Evolutionary conservation across 164 flowering plant genomes (phyloP), one percentile per base, ranked within the genome.

Genomic region (Cinnamomum chago): DNA sequence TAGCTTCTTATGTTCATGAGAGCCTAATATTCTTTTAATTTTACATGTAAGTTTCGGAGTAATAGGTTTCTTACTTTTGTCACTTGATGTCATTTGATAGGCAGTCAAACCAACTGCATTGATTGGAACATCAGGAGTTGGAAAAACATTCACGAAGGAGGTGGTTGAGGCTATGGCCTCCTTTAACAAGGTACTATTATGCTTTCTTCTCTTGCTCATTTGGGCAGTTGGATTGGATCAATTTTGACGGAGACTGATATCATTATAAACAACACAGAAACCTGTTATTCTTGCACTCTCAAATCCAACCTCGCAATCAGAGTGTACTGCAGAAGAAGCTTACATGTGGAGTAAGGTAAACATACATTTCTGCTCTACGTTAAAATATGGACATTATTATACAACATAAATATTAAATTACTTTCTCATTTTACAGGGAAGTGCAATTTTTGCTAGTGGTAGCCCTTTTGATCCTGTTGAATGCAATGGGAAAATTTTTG

Each of bases 401-500:
- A 23, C 5, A 35, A 18, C 60, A 3, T 15, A 30, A 67, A 28
- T 20, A 3, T 65, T 27, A 67, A 20, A 28, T 23, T 11, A 4
- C 28, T 22, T 13, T 67, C 15, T 69, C 76, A 22, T 60, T 24
- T 70, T 67, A 14, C 79, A 95, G 99, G 99, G 98, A 3, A 89
- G 93, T 79, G 96, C 97, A 67, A 88, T 93, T 73, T 95, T 88
- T 81, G 94, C 96, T 13, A 93, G 97, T 75, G 99, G 98, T 71
- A 93, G 99, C 83, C 99, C 99, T 69, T 95, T 95, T 81, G 92
- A 90, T 80, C 96, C 96, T n/a, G 84, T 93, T n/a, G 88, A 92
- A 75, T 89, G 78, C 75, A 74, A 89, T 5, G 99, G 93, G 58
- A 88, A 90, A 77, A 76, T 80, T 70, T 86, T 72, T 76, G 76